A percentile compares a stretch with the other conserved stretches of the same genome.
phyloP scores from a whole-genome alignment of 2,329 filamentous ascomycete species.

The Microascus cirrosus region DNA sequence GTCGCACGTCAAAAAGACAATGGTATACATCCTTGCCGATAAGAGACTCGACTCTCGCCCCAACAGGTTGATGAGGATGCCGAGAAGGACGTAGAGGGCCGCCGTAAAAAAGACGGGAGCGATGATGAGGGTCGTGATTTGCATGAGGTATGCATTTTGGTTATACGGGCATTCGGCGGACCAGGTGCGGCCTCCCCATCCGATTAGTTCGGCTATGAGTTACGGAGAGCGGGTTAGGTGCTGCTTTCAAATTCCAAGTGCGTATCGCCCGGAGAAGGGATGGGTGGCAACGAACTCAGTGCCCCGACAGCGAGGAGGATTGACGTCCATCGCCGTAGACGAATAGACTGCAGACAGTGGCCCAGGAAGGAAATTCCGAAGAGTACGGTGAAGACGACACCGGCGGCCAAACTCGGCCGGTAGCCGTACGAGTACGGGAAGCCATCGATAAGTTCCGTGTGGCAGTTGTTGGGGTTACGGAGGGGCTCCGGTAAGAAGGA shows the following conservation, averaged over 20 bases:
- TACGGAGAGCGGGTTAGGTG: not conserved
- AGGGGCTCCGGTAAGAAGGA: not conserved
- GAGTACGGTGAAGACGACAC: not conserved
- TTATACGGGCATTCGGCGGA: constrained; percentile 37
- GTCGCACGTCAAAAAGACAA: constrained; percentile 23
- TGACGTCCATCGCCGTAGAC: not conserved
- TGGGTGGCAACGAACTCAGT: not conserved
- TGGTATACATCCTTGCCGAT: constrained; percentile 30
- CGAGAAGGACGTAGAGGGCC: constrained; percentile 36
- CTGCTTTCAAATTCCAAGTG: not conserved
- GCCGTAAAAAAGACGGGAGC: constrained; percentile 38
- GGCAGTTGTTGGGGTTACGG: constrained; percentile 1
- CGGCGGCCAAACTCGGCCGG: not conserved
- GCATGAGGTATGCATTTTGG: constrained; percentile 33
- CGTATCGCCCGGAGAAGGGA: not conserved
- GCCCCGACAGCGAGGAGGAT: not conserved
- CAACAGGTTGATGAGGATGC: constrained; percentile 29
- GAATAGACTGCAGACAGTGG: not conserved
- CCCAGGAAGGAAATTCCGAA: not conserved
- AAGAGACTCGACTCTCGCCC: constrained; percentile 27
- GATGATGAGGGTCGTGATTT: constrained; percentile 32
- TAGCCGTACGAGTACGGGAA: not conserved
- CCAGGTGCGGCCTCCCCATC: constrained; percentile 36
- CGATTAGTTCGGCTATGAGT: constrained; percentile 24
- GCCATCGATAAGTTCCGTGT: not conserved